Conservation (phyloP, 176 grass and related monocot genomes). For the Triticum turgidum region DNA sequence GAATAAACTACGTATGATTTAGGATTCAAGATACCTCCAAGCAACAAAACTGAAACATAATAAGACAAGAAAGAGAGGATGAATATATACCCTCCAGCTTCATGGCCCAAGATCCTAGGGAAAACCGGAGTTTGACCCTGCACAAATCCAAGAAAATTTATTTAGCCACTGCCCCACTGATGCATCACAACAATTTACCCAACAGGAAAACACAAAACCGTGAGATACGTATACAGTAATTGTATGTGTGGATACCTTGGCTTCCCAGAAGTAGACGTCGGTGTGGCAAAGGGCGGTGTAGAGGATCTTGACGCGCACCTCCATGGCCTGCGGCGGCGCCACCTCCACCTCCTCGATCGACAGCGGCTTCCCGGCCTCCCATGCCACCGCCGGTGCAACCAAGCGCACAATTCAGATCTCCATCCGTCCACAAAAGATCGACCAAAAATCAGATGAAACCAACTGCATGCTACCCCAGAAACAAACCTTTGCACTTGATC, state of each 20-base stretch:
- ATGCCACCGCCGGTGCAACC: slow-evolving; percentile 66
- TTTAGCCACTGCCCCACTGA: not conserved
- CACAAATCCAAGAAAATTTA: slow-evolving; percentile 9
- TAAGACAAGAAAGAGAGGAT: not conserved
- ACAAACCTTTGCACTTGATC: slow-evolving; percentile 76
- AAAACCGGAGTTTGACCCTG: slow-evolving; percentile 85
- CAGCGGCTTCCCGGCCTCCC: slow-evolving; percentile 83
- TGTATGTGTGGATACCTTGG: slow-evolving; percentile 43
- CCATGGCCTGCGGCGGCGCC: slow-evolving; percentile 82
- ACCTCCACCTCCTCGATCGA: slow-evolving; percentile 89
- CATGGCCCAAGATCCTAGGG: slow-evolving; percentile 84
- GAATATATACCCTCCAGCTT: slow-evolving; percentile 76
- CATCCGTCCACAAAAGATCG: no score
- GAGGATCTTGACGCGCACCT: slow-evolving; percentile 87
- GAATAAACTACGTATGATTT: no score
- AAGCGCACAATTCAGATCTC: not conserved
- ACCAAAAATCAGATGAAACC: not conserved
- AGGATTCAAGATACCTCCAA: not conserved
- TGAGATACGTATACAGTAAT: no score
- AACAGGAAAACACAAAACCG: not conserved
- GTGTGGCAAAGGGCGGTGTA: slow-evolving; percentile 86
- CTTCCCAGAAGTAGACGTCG: slow-evolving; percentile 96
- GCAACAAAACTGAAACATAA: not conserved
- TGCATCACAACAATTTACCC: not conserved
- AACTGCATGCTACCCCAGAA: not conserved